A percentile compares a stretch with the other conserved stretches of the same genome.
Evolutionary conservation across 495 filamentous ascomycete genomes (phyloP).

Genomic region (Aspergillus homomorphus): DNA sequence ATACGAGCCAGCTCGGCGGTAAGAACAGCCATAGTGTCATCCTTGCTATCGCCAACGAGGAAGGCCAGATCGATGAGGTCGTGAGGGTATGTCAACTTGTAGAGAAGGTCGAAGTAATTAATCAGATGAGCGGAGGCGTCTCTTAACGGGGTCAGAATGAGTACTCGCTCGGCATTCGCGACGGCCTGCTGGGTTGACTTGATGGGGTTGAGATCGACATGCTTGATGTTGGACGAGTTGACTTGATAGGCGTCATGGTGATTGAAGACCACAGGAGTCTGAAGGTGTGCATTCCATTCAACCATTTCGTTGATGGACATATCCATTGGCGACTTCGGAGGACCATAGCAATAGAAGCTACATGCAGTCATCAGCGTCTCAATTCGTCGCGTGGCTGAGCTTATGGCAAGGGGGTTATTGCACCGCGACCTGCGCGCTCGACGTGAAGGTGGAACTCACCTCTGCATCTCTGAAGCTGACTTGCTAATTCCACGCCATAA

Average conservation of each 20-base stretch:
- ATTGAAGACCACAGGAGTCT: constrained; percentile 94
- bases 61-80: constrained; percentile 93
- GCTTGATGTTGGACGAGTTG: constrained; percentile 73
- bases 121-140: constrained; percentile 78
- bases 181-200: constrained; percentile 75
- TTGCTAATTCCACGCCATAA: constrained; percentile 85
- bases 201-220: constrained; percentile 81
- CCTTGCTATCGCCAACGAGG: constrained; percentile 84
- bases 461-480: constrained; percentile 87
- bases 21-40: constrained; percentile 83
- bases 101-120: constrained; percentile 91
- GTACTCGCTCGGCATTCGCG: constrained; percentile 79
- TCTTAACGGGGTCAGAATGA: constrained; percentile 90
- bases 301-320: constrained; percentile 89
- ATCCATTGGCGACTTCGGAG: constrained; percentile 86
- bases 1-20: constrained; percentile 81
- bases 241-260: constrained; percentile 83
- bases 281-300: constrained; percentile 80
- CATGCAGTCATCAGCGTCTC: constrained; percentile 1
- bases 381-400: not conserved
- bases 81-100: constrained; percentile 90
- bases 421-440: not conserved
- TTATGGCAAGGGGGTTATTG: not conserved
- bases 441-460: constrained; percentile 45
- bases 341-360: constrained; percentile 97